Percentiles rank a stretch among this genome's conserved stretches.
These are phyloP conservation scores for Globisporangium rhizosaccharum DNA, from an alignment of 352 stramenopile genomes.

Conservation along the genomic window DNA sequence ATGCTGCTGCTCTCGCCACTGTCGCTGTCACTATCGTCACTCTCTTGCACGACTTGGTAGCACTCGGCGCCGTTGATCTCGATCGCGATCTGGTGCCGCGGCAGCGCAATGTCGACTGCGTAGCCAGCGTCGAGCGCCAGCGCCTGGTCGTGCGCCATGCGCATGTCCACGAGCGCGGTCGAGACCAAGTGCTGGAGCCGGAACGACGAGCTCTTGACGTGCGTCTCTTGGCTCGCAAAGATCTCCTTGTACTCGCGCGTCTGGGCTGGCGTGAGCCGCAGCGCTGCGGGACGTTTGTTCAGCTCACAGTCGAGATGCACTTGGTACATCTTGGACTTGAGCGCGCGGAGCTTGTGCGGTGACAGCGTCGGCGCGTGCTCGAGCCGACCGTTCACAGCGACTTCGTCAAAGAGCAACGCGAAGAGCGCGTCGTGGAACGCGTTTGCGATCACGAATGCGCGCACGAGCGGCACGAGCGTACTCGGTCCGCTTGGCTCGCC, in stretches of 20 bases:
- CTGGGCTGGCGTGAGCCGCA: conserved; percentile 23
- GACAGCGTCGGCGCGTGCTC: conserved; percentile 25
- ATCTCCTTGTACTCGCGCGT: conserved; percentile 32
- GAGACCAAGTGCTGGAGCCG: conserved; percentile 49
- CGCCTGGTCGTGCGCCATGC: conserved; percentile 28
- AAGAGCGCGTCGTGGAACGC: conserved; percentile 56
- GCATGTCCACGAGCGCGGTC: conserved; percentile 51
- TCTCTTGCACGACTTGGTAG: conserved; percentile 35
- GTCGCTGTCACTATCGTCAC: conserved; percentile 18
- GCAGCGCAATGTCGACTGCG: conserved; percentile 43
- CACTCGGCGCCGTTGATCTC: conserved; percentile 53
- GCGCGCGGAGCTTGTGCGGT: conserved; percentile 25
- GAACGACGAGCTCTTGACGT: conserved; percentile 53
- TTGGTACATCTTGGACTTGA: conserved; percentile 56
- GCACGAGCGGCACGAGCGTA: conserved; percentile 38
- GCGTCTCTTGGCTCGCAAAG: conserved; percentile 44
- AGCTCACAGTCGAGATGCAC: conserved; percentile 58
- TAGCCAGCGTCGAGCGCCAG: conserved; percentile 39
- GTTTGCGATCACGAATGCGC: conserved; percentile 43
- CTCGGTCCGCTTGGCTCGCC: conserved; percentile 17
- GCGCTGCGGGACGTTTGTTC: conserved; percentile 21
- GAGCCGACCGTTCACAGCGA: conserved; percentile 39
- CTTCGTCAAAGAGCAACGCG: conserved; percentile 29
- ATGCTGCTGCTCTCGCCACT: not conserved
- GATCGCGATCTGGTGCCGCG: conserved; percentile 51